Percentiles rank a stretch among this genome's conserved stretches.
Evolutionary conservation across 2,329 filamentous ascomycete species (phyloP).

Genomic region (Ascochyta fabae): DNA sequence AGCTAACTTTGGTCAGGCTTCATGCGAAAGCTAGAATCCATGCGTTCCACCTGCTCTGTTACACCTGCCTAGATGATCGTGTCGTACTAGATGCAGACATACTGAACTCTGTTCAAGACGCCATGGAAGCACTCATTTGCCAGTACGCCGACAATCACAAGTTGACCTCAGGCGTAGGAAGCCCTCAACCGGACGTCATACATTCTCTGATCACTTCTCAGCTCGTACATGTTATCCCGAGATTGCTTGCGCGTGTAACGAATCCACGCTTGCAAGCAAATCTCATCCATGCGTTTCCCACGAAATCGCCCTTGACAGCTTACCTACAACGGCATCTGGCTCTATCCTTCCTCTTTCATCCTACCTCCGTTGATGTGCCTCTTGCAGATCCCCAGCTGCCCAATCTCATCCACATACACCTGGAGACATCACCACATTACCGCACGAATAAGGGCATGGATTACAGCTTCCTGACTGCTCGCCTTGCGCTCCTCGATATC

Average conservation of each 20-base stretch:
- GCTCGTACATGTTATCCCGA: slow-evolving; percentile 34
- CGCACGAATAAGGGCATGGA: slow-evolving; percentile 64
- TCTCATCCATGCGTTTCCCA: slow-evolving; percentile 65
- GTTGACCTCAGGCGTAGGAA: slow-evolving; percentile 33
- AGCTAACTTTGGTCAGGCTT: slow-evolving; percentile 28
- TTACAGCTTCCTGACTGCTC: slow-evolving; percentile 71
- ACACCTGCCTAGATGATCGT: slow-evolving; percentile 42
- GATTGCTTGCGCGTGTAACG: slow-evolving; percentile 48
- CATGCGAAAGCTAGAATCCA: slow-evolving; percentile 26
- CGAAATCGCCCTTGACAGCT: slow-evolving; percentile 58
- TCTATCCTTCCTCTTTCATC: slow-evolving; percentile 64
- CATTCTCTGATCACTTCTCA: slow-evolving; percentile 33
- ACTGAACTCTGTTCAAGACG: slow-evolving; percentile 35
- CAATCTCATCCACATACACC: slow-evolving; percentile 30
- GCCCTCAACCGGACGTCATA: slow-evolving; percentile 16
- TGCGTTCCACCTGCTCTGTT: slow-evolving; percentile 36
- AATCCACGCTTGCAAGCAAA: slow-evolving; percentile 62
- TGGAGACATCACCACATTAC: slow-evolving; percentile 56
- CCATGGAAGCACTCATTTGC: slow-evolving; percentile 42
- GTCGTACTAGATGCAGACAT: slow-evolving; percentile 30
- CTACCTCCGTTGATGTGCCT: slow-evolving; percentile 29
- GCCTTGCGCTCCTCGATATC: slow-evolving; percentile 73
- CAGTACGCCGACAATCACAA: slow-evolving; percentile 31
- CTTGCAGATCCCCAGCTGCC: slow-evolving; percentile 32
- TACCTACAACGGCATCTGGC: slow-evolving; percentile 72